Evolutionary conservation across 805 yeast species (phyloP).

Genomic region (Monosporozyma aerobia): DNA sequence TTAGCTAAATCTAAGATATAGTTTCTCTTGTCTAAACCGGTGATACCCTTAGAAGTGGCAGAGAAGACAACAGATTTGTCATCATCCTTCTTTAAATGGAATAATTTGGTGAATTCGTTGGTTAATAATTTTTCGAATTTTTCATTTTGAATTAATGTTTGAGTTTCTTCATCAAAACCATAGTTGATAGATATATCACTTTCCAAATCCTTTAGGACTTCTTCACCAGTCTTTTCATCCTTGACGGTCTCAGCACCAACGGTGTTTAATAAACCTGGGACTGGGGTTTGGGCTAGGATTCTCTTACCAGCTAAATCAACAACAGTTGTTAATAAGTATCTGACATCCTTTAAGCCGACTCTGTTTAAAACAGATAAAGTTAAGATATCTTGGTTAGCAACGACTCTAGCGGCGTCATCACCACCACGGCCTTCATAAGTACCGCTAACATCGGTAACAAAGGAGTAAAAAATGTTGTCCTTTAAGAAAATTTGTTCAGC

Average conservation of each 20-base stretch:
- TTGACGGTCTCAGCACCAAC: conserved; percentile 33
- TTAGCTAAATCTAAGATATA: conserved; percentile 80
- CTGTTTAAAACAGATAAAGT: conserved; percentile 62
- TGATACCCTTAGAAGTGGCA: conserved; percentile 73
- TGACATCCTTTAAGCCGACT: conserved; percentile 52
- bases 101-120: conserved; percentile 52
- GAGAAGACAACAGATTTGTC: conserved; percentile 51
- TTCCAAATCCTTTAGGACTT: conserved; percentile 30
- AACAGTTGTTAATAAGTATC: conserved; percentile 70
- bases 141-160: conserved; percentile 40
- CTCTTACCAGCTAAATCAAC: conserved; percentile 88
- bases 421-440: conserved; percentile 63
- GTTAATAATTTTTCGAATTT: conserved; percentile 48
- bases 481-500: conserved; percentile 60
- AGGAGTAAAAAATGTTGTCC: conserved; percentile 81
- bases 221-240: conserved; percentile 36
- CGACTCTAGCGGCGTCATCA: conserved; percentile 74
- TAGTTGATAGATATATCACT: conserved; percentile 49
- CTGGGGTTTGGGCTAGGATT: conserved; percentile 87
- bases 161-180: conserved; percentile 60
- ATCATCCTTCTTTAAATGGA: conserved; percentile 54
- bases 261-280: conserved; percentile 60
- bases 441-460: conserved; percentile 53
- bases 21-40: conserved; percentile 75
- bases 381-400: conserved; percentile 68